phyloP scores from a whole-genome alignment of 768 basidiomycete genomes.

The Lentinula aciculospora region DNA sequence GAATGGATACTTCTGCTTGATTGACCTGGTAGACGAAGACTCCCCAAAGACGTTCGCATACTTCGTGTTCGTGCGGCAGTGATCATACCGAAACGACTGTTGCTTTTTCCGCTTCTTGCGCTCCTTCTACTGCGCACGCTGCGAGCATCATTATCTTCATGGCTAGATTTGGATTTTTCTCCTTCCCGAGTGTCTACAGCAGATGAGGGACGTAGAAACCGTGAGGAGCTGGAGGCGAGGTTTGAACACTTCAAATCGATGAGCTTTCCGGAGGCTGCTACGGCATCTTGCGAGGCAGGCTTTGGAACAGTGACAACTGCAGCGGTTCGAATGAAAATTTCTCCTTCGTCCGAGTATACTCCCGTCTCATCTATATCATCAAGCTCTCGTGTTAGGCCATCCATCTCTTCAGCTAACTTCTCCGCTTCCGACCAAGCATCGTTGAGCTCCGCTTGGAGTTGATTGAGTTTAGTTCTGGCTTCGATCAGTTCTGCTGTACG shows the following conservation, averaged over 20 bases:
- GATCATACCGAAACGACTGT: conserved; percentile 36
- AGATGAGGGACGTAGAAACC: neutral
- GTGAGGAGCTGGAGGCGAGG: conserved; percentile 8
- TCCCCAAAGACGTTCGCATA: conserved; percentile 57
- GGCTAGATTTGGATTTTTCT: neutral
- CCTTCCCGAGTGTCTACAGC: neutral
- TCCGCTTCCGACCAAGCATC: conserved; percentile 82
- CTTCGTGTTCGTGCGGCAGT: conserved; percentile 64
- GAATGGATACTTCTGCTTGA: conserved; percentile 12
- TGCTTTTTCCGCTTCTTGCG: conserved; percentile 19
- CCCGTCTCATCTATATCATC: conserved; percentile 35
- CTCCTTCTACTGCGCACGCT: conserved; percentile 30
- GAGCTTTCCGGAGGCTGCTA: conserved; percentile 7
- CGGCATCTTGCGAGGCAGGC: conserved; percentile 16
- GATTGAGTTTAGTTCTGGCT: conserved; percentile 35
- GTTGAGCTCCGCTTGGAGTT: conserved; percentile 62
- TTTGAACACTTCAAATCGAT: conserved; percentile 12
- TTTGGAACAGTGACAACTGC: conserved; percentile 36
- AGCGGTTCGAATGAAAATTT: conserved; percentile 40
- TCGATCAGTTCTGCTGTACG: conserved; percentile 52
- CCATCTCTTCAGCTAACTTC: conserved; percentile 65
- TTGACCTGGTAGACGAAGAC: conserved; percentile 52
- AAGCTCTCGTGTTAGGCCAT: conserved; percentile 66
- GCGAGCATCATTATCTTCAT: conserved; percentile 27
- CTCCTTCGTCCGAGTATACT: conserved; percentile 15